Evolutionary conservation across 2,329 filamentous ascomycete species (phyloP), one percentile per base, ranked within the genome.

Genomic region (Fusarium algeriense): DNA sequence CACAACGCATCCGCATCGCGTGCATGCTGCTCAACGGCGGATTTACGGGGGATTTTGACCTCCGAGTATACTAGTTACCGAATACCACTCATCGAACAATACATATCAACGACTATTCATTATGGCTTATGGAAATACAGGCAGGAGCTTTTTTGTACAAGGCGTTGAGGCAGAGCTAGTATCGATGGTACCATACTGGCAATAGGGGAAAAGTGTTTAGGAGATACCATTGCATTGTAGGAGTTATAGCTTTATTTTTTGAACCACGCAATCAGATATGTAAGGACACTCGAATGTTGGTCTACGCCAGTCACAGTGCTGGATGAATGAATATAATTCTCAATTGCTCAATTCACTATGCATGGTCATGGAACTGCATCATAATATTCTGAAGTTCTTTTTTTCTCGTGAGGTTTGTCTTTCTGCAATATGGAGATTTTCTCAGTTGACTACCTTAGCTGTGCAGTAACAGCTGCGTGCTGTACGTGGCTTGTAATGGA

Each of bases 1-100:
- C 85, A 53, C 90, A 92, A 73, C 85, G 90, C 28, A 83, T 85
- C 57, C 84, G 89, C 46, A 87, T 94, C 45, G 91, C 91, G 0
- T 88, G 87, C 2, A 86, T 91, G 60, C 80, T 94, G 13, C 76
- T 94, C 38, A 91, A 92, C 57, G 86, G 87, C n/a, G 91, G 91
- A 0, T 92, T 92, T 74, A 84, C 77, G 4, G 89, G 86, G 7
- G 88, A 90, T 2, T 91, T 91, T 65, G 83, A 84, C 65, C 77
- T 90, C 74, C 76, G 50, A 76, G 77, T 66, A 45, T 87, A 74
- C 75, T 80, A 73, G 76, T 63, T 50, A 37, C 35, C 40, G 19
- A 54, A 61, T 60, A 59, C 50, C n/a, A 49, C 34, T 28, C 17
- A 26, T 45, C 30, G 23, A 34, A 48, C 30, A 46, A n/a, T 20